These are phyloP conservation scores for Domatiomyces globalis DNA, from an alignment of 2,329 filamentous ascomycete species.

Conservation along the genomic window DNA sequence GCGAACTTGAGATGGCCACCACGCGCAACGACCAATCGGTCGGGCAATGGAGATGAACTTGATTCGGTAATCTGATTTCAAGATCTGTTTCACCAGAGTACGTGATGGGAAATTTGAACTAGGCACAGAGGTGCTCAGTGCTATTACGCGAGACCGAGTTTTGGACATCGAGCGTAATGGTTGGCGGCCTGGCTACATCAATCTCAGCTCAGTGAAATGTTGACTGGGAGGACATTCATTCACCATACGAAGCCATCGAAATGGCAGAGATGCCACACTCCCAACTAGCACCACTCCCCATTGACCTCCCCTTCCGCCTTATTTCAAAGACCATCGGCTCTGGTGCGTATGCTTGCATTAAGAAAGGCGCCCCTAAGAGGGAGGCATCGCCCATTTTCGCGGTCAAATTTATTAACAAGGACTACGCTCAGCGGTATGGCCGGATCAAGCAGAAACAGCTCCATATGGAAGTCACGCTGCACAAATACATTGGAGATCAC, in stretches of 20 bases:
- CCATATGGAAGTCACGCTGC: conserved; percentile 78
- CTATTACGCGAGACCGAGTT: too few relatives aligned
- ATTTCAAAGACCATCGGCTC: conserved; percentile 93
- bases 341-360: conserved; percentile 94
- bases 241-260: too few relatives aligned
- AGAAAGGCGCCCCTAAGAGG: conserved; percentile 72
- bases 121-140: too few relatives aligned
- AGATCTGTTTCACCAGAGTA: too few relatives aligned
- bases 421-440: conserved; percentile 78
- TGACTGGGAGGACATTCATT: too few relatives aligned
- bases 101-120: too few relatives aligned
- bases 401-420: conserved; percentile 97
- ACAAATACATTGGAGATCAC: conserved; percentile 77
- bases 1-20: background rate
- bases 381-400: conserved; percentile 67
- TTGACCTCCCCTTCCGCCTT: conserved; percentile 78
- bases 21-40: background rate
- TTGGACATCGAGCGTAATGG: too few relatives aligned
- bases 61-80: too few relatives aligned
- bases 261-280: conserved; percentile 42
- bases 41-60: background rate
- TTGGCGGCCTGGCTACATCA: too few relatives aligned
- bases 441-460: conserved; percentile 81
- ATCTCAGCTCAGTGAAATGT: too few relatives aligned
- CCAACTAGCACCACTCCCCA: conserved; percentile 74